Percentiles rank a stretch among this genome's conserved stretches.
These are phyloP conservation scores for Trypanosomatidae sp. DNA, from an alignment of 208 protist species.

Conservation along the genomic window DNA sequence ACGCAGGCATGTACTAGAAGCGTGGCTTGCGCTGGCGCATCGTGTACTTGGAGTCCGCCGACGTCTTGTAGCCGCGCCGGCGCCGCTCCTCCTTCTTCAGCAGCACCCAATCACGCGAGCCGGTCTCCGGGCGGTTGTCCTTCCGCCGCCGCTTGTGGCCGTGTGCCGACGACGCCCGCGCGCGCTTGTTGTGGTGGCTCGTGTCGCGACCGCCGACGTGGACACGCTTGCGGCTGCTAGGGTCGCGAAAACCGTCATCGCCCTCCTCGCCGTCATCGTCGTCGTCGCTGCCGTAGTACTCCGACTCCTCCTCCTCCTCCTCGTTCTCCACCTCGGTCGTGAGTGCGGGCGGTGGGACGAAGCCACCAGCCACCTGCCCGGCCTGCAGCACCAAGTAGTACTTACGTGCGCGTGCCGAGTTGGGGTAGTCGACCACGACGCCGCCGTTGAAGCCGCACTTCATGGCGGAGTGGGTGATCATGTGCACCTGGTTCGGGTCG, in stretches of 20 bases:
- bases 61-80: constrained; percentile 90
- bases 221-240: constrained; percentile 33
- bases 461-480: constrained; percentile 97
- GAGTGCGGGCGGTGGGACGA: constrained; percentile 52
- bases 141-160: constrained; percentile 50
- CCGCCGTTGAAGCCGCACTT: constrained; percentile 98
- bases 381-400: constrained; percentile 94
- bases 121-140: constrained; percentile 72
- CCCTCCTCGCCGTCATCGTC: constrained; percentile 42
- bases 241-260: constrained; percentile 17
- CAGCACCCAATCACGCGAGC: constrained; percentile 94
- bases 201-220: constrained; percentile 44
- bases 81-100: constrained; percentile 96
- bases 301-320: no score
- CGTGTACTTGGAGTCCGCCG: constrained; percentile 96
- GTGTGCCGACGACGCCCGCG: constrained; percentile 22
- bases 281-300: no score
- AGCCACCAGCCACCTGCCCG: constrained; percentile 79
- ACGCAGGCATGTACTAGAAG: no score
- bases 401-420: constrained; percentile 97
- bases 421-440: constrained; percentile 98
- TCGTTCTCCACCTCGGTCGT: constrained; percentile 36
- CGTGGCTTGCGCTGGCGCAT: constrained; percentile 90
- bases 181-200: constrained; percentile 42
- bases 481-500: constrained; percentile 93